Percentiles rank a stretch among this genome's conserved stretches.
phyloP scores from a whole-genome alignment of 2,329 filamentous ascomycete species.

The Didymella keratinophila region DNA sequence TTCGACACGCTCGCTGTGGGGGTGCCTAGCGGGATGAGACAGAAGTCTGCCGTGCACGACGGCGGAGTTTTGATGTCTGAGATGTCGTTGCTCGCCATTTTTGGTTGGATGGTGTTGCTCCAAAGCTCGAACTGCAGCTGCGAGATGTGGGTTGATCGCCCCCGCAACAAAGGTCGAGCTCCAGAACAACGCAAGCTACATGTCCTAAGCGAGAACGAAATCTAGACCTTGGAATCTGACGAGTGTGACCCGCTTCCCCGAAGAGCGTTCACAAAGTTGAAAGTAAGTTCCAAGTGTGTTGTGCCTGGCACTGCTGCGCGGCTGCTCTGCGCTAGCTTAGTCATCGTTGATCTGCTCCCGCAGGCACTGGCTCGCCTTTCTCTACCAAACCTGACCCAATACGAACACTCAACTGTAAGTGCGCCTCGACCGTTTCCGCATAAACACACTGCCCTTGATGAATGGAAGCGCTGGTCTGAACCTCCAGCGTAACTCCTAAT shows the following conservation, averaged over 20 bases:
- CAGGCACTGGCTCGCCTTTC: background rate
- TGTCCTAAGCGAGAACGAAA: background rate
- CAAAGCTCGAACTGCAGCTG: constrained; percentile 3
- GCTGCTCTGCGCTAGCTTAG: background rate
- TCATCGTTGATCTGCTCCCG: background rate
- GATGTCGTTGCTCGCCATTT: constrained; percentile 34
- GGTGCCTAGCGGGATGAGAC: constrained; percentile 79
- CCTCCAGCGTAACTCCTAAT: constrained; percentile 16
- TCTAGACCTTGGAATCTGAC: background rate
- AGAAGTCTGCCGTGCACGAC: constrained; percentile 87
- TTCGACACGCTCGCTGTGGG: constrained; percentile 59
- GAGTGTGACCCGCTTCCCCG: background rate
- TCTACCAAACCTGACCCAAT: background rate
- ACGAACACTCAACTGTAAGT: background rate
- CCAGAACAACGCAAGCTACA: background rate
- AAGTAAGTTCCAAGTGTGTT: background rate
- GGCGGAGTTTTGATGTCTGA: constrained; percentile 65
- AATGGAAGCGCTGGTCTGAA: constrained; percentile 23
- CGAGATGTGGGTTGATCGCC: constrained; percentile 1
- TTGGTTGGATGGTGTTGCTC: constrained; percentile 18
- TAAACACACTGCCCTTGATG: constrained; percentile 6
- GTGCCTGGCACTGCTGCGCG: background rate
- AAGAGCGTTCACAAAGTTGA: background rate
- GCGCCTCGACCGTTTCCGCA: background rate
- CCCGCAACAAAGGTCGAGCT: constrained; percentile 1